Percentiles rank a stretch among this genome's conserved stretches.
Conservation (phyloP, 768 basidiomycete genomes). For the Leucosporidium yakuticum region DNA sequence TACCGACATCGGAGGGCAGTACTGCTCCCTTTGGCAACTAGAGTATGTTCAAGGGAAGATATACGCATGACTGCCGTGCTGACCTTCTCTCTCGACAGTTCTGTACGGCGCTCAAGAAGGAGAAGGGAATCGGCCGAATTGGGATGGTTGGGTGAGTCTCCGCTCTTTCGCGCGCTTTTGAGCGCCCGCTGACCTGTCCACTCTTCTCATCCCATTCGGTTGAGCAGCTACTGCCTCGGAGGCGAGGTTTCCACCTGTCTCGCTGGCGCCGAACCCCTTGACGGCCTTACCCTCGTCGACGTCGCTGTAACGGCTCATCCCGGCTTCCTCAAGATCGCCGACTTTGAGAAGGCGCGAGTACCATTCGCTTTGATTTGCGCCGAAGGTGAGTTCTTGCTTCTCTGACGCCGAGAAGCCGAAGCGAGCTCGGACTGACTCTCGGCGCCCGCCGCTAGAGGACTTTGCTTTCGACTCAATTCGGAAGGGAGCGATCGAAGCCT, state of each 20-base stretch:
- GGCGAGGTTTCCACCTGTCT: not conserved
- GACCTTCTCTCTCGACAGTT: not conserved
- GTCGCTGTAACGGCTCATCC: constrained; percentile 5
- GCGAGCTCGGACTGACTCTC: no score
- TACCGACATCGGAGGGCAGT: not conserved
- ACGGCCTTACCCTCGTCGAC: not conserved
- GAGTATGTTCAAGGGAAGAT: not conserved
- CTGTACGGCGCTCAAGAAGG: not conserved
- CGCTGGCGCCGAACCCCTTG: not conserved
- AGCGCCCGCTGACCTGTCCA: no score
- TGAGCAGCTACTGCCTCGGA: not conserved
- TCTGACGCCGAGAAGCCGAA: no score
- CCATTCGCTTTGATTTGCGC: not conserved
- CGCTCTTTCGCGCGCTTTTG: not conserved
- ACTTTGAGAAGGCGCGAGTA: not conserved
- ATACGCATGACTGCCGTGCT: not conserved
- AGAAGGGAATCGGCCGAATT: not conserved
- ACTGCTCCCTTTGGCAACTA: not conserved
- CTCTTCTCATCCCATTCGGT: no score
- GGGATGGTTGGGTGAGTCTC: not conserved
- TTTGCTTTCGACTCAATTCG: not conserved
- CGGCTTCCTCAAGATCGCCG: not conserved
- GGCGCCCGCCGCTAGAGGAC: not conserved
- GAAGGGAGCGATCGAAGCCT: not conserved
- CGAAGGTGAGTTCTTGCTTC: not conserved